phyloP scores from a whole-genome alignment of 192 early-diverging fungal genomes.

The Rhizoclosmatium sp. region DNA sequence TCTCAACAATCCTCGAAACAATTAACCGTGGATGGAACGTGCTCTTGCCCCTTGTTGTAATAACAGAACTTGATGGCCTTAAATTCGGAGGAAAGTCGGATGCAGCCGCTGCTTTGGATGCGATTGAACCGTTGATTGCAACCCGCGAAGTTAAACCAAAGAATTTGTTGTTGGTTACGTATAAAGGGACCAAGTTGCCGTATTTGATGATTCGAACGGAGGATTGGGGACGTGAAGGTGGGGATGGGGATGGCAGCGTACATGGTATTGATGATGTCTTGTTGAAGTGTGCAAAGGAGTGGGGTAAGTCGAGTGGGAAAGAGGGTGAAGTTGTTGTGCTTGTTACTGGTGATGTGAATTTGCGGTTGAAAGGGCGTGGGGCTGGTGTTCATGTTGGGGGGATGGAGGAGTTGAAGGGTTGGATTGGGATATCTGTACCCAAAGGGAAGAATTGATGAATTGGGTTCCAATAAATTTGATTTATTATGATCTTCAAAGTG shows the following conservation, averaged over 20 bases:
- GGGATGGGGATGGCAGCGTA: slow-evolving; percentile 12
- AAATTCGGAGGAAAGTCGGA: slow-evolving; percentile 5
- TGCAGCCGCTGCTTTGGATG: slow-evolving; percentile 24
- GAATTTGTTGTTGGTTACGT: slow-evolving; percentile 45
- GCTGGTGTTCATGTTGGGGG: slow-evolving; percentile 38
- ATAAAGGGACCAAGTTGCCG: slow-evolving; percentile 44
- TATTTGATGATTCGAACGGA: slow-evolving; percentile 50
- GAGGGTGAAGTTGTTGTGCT: slow-evolving; percentile 36
- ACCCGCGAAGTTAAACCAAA: slow-evolving; percentile 14
- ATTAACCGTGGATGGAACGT: slow-evolving; percentile 23
- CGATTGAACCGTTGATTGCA: slow-evolving; percentile 25
- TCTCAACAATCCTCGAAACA: neutral
- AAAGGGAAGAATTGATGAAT: too few relatives aligned
- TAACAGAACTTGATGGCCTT: slow-evolving; percentile 54
- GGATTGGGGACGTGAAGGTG: slow-evolving; percentile 29
- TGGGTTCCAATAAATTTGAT: too few relatives aligned
- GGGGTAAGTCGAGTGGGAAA: neutral
- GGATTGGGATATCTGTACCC: neutral
- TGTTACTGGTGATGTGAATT: slow-evolving; percentile 55
- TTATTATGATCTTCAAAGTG: too few relatives aligned
- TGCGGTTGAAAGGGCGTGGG: slow-evolving; percentile 52
- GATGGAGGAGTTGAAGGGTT: slow-evolving; percentile 30
- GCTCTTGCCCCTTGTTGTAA: slow-evolving; percentile 36
- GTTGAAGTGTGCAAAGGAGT: slow-evolving; percentile 34
- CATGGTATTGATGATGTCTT: slow-evolving; percentile 51